These are phyloP conservation scores for Phyllosticta paracitricarpa DNA, from an alignment of 2,329 filamentous ascomycete species.

Conservation along the genomic window DNA sequence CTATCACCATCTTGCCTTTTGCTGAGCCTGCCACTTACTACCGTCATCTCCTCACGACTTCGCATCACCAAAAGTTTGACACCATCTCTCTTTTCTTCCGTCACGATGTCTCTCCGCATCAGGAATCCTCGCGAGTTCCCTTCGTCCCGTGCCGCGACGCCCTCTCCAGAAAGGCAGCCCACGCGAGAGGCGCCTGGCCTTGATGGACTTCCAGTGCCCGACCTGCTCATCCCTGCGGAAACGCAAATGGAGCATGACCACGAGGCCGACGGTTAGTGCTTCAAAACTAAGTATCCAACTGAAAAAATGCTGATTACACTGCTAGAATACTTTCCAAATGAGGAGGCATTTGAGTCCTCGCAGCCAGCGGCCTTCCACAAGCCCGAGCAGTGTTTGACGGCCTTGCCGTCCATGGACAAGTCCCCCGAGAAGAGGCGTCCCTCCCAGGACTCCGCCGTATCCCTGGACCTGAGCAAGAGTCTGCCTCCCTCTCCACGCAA, in stretches of 20 bases:
- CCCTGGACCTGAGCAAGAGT: neutral
- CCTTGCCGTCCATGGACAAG: neutral
- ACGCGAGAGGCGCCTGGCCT: neutral
- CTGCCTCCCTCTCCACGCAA: neutral
- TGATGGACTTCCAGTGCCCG: neutral
- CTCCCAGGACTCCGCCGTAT: neutral
- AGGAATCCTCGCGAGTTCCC: neutral
- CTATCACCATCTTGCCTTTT: too few relatives aligned
- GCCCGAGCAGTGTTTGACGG: neutral
- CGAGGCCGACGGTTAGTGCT: neutral
- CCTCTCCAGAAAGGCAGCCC: neutral
- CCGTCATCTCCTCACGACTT: too few relatives aligned
- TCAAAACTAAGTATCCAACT: neutral
- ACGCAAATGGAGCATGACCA: neutral
- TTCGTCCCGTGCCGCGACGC: neutral
- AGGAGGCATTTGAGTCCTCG: neutral
- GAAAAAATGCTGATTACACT: neutral
- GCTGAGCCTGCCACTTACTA: too few relatives aligned
- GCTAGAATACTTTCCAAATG: neutral
- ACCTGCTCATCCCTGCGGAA: neutral
- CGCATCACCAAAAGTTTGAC: too few relatives aligned
- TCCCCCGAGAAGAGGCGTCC: neutral
- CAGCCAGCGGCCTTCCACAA: neutral
- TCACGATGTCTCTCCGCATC: neutral
- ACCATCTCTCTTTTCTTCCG: neutral